Evolutionary conservation across 441 rosid genomes (phyloP).

Genomic region (Populus hybrid): DNA sequence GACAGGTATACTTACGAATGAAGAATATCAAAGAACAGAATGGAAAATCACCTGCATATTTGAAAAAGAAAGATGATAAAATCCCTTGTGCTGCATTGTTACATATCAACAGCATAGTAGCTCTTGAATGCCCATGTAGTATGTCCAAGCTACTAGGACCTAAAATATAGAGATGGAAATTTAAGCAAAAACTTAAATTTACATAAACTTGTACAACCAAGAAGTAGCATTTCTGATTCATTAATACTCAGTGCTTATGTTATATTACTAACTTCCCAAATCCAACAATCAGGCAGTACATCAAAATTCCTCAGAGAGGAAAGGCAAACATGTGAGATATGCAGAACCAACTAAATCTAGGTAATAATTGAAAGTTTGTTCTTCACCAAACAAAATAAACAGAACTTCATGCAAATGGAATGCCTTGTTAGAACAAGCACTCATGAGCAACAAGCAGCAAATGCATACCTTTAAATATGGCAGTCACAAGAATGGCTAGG

Average conservation of each 20-base stretch:
- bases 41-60: conserved; percentile 68
- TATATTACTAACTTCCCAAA: neutral
- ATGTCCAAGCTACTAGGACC: conserved; percentile 83
- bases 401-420: neutral
- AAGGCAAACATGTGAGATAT: neutral
- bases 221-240: conserved; percentile 1
- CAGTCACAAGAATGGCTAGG: conserved; percentile 67
- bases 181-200: conserved; percentile 6
- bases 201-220: neutral
- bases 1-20: neutral
- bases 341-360: neutral
- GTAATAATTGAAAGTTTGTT: neutral
- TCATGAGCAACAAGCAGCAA: neutral
- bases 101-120: conserved; percentile 78
- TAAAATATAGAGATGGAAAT: conserved; percentile 24
- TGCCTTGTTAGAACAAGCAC: neutral
- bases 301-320: neutral
- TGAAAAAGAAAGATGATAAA: conserved; percentile 87
- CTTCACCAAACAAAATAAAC: neutral
- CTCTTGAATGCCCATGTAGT: conserved; percentile 82
- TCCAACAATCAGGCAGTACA: neutral
- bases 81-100: conserved; percentile 97
- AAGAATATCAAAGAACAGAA: neutral
- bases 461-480: conserved; percentile 67
- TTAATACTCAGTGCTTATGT: neutral